These are phyloP conservation scores for Erodium texanum DNA, from an alignment of 441 rosid genomes.

Conservation along the genomic window DNA sequence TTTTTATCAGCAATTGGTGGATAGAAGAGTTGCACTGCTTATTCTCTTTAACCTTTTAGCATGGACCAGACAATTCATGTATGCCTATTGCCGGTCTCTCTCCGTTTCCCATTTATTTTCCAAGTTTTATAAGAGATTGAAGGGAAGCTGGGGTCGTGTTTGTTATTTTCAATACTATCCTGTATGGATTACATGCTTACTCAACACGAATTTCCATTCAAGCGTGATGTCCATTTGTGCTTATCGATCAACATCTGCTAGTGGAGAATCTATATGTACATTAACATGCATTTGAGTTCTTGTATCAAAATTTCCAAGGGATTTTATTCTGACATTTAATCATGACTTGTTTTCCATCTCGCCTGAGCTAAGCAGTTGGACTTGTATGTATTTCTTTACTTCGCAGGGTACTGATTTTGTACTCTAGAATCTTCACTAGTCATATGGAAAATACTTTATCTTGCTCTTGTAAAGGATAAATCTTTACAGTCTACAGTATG, in stretches of 20 bases:
- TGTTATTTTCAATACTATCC: slow-evolving; percentile 14
- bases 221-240: slow-evolving; percentile 18
- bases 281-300: not conserved
- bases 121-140: slow-evolving; percentile 17
- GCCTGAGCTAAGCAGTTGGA: not conserved
- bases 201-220: slow-evolving; percentile 27
- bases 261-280: slow-evolving; percentile 20
- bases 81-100: slow-evolving; percentile 14
- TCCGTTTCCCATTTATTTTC: not conserved
- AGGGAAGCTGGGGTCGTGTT: slow-evolving; percentile 20
- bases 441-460: not conserved
- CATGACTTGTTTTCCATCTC: not conserved
- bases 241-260: slow-evolving; percentile 20
- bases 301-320: not conserved
- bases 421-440: not conserved
- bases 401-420: not conserved
- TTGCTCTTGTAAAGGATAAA: not conserved
- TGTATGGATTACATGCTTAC: slow-evolving; percentile 30
- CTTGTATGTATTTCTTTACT: not conserved
- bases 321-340: not conserved
- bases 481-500: not conserved
- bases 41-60: slow-evolving; percentile 9
- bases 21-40: slow-evolving; percentile 24
- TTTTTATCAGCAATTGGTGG: slow-evolving; percentile 44
- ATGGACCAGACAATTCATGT: slow-evolving; percentile 14